Evolutionary conservation across 768 basidiomycete species (phyloP), one percentile per base, ranked within the genome.

Genomic region (Xerocomellus amylosporus): DNA sequence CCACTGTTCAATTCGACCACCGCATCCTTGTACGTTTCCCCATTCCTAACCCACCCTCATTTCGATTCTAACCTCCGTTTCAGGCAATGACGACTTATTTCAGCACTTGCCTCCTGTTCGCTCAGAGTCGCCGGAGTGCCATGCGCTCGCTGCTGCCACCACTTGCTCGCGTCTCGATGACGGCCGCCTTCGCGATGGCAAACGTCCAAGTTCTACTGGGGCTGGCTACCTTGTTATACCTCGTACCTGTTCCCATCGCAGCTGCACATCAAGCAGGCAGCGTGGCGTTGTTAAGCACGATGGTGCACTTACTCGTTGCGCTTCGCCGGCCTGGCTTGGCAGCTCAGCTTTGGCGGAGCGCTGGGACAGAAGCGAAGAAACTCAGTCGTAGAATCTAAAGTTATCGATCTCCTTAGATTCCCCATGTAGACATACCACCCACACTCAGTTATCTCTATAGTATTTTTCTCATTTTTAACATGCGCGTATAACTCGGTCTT

Each of bases 1-100:
- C 90, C 9, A 97, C 96, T 0, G 95, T 95, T 8, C 97, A 99
- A 68, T 98, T 98, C 64, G 85, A 99, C 66, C 97, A 99, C 71
- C 87, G 97, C 20, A 75, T 95, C 46, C 81, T 99, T 47, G 95
- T 90, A 64, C 71, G 90, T 77, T 37, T 44, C 14, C 42, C 42
- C 41, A 10, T 49, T 34, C 15, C 20, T 10, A 8, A n/a, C n/a
- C 4, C 20, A 4, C 10, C 17, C 19, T n/a, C 9, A 8, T 17
- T 17, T 47, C 17, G 19, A 33, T 49, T 24, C 45, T 54, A 6
- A 59, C 15, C 0, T 46, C 57, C 22, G 19, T 22, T 55, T 53
- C 58, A 96, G 91, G 95, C 93, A 4, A 87, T 84, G 49, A 84
- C 92, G 0, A 96, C 96, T 0, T 95, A 95, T 70, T 33, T 83